Base-by-base conservation (phyloP, 1,284 basidiomycete genomes). In the Chalciporus sp. region DNA sequence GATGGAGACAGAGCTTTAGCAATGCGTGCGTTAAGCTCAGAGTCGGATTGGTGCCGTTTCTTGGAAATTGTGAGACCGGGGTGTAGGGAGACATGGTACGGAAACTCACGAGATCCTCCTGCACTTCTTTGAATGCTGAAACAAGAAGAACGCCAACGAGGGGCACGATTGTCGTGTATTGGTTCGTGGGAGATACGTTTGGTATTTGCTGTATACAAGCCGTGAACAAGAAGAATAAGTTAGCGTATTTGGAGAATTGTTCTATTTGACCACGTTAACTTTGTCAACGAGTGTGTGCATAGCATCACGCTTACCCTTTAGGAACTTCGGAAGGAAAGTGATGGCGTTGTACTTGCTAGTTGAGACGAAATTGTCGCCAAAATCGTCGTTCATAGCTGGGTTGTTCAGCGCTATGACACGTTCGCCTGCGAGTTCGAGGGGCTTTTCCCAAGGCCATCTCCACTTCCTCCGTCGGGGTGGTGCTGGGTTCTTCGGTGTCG, bases 161-260 rank as follows among this genome's bases (percentile, higher is more conserved):
- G 6, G 97, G 97, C 1, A 81, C 92, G 65, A 99, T 97, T 17
- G 97, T 99, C 1, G 97, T 99, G 72, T 91, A 99, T 51, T 77
- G 79, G 65, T 98, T 96, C 4, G 96, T 99, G 9, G 97, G 97
- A 2, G 96, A 99, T 7, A 99, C 97, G 62, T 86, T 92, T 10
- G 97, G 97, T 61, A 99, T 95, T 76, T 99, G 97, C 72, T 99
- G 96, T 52, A 99, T 98, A 72, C 86, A 92, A 26, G 95, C 95
- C 35, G 96, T 99, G 79, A 99, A 99, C 57, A 99, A 79, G 83
- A 99, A 99, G 80, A 99, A 99, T 57, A 99, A 58, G 72, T 99
- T 99, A 63, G 97, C 97, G 69, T 98, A 98, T 83, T 97, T 96
- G 59, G 92, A 94, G 80, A 98, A 97, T 86, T 98, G 95, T 72